These are phyloP conservation scores for Diacronema lutheri DNA, from an alignment of 78 protist species.

Conservation along the genomic window DNA sequence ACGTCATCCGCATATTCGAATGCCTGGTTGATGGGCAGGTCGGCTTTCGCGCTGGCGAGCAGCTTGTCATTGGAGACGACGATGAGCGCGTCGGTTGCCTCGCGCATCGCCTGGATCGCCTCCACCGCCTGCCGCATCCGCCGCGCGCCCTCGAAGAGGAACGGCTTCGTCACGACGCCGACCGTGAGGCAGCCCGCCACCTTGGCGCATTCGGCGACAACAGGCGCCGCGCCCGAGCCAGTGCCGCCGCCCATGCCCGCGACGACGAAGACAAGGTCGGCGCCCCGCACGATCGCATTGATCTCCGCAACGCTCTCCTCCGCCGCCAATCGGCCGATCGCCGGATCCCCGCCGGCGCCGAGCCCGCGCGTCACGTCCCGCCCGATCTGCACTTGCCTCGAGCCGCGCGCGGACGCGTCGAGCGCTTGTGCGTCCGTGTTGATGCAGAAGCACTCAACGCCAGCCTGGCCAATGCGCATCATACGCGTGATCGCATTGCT, in stretches of 20 bases:
- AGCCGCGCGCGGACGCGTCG: constrained; percentile 23
- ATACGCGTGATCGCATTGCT: constrained; percentile 64
- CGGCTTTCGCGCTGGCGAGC: constrained; percentile 2
- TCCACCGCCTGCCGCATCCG: constrained; percentile 45
- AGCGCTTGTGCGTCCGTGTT: constrained; percentile 82
- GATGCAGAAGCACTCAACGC: constrained; percentile 59
- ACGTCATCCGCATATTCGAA: constrained; percentile 71
- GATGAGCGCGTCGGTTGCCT: constrained; percentile 55
- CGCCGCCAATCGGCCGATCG: constrained; percentile 62
- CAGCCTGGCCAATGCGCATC: constrained; percentile 41
- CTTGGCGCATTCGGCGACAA: constrained; percentile 40
- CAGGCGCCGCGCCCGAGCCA: constrained; percentile 85
- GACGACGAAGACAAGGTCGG: constrained; percentile 73
- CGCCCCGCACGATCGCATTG: constrained; percentile 35
- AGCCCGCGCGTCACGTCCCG: constrained; percentile 12
- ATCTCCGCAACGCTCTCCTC: constrained; percentile 62
- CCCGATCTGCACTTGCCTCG: constrained; percentile 59
- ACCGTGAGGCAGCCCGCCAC: constrained; percentile 17
- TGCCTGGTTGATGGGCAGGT: constrained; percentile 42
- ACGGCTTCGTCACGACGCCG: constrained; percentile 35
- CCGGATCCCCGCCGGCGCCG: constrained; percentile 65
- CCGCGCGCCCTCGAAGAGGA: constrained; percentile 19
- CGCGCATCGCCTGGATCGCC: constrained; percentile 30
- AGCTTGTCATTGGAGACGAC: constrained; percentile 75
- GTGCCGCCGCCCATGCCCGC: constrained; percentile 92